Evolutionary conservation across 1,139 yeast genomes (phyloP), one percentile per base, ranked within the genome.

Genomic region (Magnusiomyces sp.): DNA sequence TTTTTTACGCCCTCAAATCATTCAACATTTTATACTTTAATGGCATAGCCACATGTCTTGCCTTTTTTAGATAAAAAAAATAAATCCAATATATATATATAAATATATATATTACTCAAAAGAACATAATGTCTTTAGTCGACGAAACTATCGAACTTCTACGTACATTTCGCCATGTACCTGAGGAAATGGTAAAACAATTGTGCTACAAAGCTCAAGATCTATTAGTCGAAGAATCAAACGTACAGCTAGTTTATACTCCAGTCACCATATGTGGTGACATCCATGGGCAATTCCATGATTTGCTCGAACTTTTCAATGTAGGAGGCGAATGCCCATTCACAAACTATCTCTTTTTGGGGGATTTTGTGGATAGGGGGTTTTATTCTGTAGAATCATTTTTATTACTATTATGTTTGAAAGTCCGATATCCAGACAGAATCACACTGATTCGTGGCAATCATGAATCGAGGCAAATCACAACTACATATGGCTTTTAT

Each of bases 261-360:
- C 98, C 98, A 1, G 96, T 88, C 47, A 90, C 97, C 17, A 85
- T 92, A 31, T 92, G 98, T 69, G 98, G 98, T 46, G 97, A 92
- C 64, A 90, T 92, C 42, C 98, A 92, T 65, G 98, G 98, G 7
- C 98, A 92, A 68, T 77, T 92, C 53, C 97, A 92, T 67, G 98
- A 92, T 67, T 71, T 92, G 55, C 70, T 89, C 62, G 92, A 95
- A 46, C 71, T 92, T 48, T 89, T 92, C 68, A 69, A 71, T 34
- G 80, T 85, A 58, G 95, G 96, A 7, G 97, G 97, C 7, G 83
- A 83, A 51, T 83, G 92, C 58, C 95, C 95, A 0, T 76, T 72
- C 59, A 76, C 94, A 43, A 79, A 83, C 69, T 82, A 88, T 63
- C 68, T 85, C 53, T 85, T 85, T 62, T 72, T 85, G 68, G 95